Conservation (phyloP, 768 basidiomycete genomes). For the Calvatia gigantea region DNA sequence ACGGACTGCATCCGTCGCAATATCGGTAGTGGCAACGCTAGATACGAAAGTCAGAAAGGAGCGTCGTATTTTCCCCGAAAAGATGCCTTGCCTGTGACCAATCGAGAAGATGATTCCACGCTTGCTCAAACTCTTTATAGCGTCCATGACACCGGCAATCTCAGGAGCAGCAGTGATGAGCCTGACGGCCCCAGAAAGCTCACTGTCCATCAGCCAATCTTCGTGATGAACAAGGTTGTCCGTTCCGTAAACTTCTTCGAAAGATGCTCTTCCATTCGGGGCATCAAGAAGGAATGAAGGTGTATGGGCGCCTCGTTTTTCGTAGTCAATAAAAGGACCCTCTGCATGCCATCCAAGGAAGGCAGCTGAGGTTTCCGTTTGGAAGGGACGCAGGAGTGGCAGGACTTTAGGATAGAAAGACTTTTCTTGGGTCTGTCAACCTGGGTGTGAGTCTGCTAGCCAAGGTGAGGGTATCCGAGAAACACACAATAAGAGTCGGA, state of each 20-base stretch:
- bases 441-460: neutral
- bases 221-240: slow-evolving; percentile 60
- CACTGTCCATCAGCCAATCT: slow-evolving; percentile 59
- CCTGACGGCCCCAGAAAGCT: slow-evolving; percentile 55
- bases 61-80: neutral
- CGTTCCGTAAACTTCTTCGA: slow-evolving; percentile 72
- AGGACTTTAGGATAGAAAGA: slow-evolving; percentile 71
- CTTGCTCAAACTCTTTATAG: slow-evolving; percentile 54
- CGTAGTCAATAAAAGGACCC: slow-evolving; percentile 80
- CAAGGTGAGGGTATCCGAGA: neutral
- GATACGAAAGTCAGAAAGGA: slow-evolving; percentile 7
- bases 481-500: slow-evolving; percentile 68
- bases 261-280: slow-evolving; percentile 56
- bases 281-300: slow-evolving; percentile 62
- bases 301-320: slow-evolving; percentile 84
- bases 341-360: slow-evolving; percentile 90
- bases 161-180: slow-evolving; percentile 89
- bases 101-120: slow-evolving; percentile 80
- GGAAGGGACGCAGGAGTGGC: slow-evolving; percentile 63
- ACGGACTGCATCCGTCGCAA: slow-evolving; percentile 67
- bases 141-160: slow-evolving; percentile 74
- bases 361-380: slow-evolving; percentile 60
- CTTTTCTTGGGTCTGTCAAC: slow-evolving; percentile 69
- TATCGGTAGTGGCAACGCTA: slow-evolving; percentile 71
- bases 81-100: slow-evolving; percentile 68